Conservation (phyloP, 2,329 filamentous ascomycete genomes). For the Fusarium temperatum region DNA sequence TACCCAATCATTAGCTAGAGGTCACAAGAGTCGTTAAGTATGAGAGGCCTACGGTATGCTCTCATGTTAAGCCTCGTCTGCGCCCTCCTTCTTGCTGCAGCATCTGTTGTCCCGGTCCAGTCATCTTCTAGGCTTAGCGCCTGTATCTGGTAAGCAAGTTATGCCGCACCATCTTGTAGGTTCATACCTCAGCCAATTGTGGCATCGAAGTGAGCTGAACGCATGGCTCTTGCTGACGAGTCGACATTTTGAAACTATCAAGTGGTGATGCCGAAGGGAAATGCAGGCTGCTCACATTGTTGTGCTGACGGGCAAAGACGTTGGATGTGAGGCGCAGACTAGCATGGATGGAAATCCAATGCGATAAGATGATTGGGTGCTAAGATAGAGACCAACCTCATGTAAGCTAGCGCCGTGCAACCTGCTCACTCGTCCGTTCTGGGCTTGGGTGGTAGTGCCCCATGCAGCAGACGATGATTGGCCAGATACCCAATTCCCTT, state of each 20-base stretch:
- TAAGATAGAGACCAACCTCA: no score
- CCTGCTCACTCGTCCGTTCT: slow-evolving; percentile 13
- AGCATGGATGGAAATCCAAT: not conserved
- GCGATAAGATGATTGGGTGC: not conserved
- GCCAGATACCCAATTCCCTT: not conserved
- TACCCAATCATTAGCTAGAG: not conserved
- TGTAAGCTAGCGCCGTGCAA: not conserved
- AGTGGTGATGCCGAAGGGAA: slow-evolving; percentile 4
- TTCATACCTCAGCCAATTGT: slow-evolving; percentile 14
- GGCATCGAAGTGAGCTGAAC: slow-evolving; percentile 16
- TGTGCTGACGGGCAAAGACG: not conserved
- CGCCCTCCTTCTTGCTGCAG: slow-evolving; percentile 50
- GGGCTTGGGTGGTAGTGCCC: not conserved
- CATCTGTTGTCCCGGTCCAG: slow-evolving; percentile 57
- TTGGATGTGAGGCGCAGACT: slow-evolving; percentile 6
- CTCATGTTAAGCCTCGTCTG: slow-evolving; percentile 58
- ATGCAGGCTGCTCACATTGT: slow-evolving; percentile 41
- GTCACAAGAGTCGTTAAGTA: accelerated
- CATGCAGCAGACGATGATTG: not conserved
- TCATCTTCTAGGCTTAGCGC: slow-evolving; percentile 52
- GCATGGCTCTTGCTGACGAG: not conserved
- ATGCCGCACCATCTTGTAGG: accelerated
- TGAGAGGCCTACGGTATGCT: slow-evolving; percentile 44
- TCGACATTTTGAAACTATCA: not conserved
- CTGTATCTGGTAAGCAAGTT: slow-evolving; percentile 37